Conservation (phyloP, 257 asterid species). For the Fraxinus pennsylvanica region DNA sequence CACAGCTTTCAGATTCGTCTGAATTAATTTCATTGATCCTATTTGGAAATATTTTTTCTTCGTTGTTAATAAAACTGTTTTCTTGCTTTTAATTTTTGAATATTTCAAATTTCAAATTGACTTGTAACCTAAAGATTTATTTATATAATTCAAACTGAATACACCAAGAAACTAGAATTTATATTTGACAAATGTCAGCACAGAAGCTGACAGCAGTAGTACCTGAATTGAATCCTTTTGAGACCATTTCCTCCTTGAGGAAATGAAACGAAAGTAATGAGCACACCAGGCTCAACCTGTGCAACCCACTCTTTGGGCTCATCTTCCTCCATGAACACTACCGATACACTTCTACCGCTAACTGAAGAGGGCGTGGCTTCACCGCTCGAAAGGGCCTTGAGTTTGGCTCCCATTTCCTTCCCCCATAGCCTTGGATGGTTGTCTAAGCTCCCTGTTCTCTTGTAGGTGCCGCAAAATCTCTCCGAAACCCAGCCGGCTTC, state of each 20-base stretch:
- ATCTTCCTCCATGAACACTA: constrained; percentile 73
- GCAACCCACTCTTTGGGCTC: constrained; percentile 96
- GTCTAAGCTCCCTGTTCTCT: constrained; percentile 67
- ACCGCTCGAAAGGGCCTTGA: constrained; percentile 77
- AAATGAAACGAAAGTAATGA: constrained; percentile 80
- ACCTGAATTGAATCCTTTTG: constrained; percentile 92
- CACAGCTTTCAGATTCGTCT: constrained; percentile 38
- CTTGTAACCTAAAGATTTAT: not conserved
- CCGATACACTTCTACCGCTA: constrained; percentile 78
- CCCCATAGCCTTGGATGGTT: constrained; percentile 60
- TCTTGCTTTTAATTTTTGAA: not conserved
- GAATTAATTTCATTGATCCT: not conserved
- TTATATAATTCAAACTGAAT: constrained; percentile 22
- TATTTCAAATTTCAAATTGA: not conserved
- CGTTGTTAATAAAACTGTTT: not conserved
- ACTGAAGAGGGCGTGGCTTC: constrained; percentile 87
- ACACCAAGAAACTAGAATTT: not conserved
- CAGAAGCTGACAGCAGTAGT: not conserved
- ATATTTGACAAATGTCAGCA: not conserved
- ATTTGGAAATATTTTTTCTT: not conserved
- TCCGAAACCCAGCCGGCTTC: constrained; percentile 68
- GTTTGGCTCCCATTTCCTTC: constrained; percentile 61
- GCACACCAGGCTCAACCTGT: constrained; percentile 96
- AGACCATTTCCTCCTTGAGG: constrained; percentile 90
- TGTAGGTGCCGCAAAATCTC: constrained; percentile 64